phyloP scores from a whole-genome alignment of 1,284 basidiomycete species.

The Sparassis latifolia region DNA sequence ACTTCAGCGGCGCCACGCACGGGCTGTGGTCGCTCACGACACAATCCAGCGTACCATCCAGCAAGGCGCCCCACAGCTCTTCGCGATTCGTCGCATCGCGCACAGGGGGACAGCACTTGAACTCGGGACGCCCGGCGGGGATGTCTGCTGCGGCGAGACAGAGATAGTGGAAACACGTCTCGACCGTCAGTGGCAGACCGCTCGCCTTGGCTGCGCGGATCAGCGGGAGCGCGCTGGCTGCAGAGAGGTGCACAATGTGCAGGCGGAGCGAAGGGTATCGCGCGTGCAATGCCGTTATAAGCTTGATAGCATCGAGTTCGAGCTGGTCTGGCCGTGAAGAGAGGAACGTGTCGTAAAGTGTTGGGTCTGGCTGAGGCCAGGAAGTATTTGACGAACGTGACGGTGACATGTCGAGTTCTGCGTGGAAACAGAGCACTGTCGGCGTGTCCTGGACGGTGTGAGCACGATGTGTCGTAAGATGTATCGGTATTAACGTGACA shows the following conservation, averaged over 20 bases:
- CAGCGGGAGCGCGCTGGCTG: slow-evolving; percentile 70
- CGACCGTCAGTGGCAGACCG: slow-evolving; percentile 73
- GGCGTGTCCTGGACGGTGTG: slow-evolving; percentile 42
- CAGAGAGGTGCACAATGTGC: slow-evolving; percentile 92
- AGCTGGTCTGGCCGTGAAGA: slow-evolving; percentile 72
- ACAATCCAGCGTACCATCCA: slow-evolving; percentile 79
- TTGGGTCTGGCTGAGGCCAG: slow-evolving; percentile 32
- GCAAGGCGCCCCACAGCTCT: slow-evolving; percentile 72
- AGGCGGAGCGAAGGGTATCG: slow-evolving; percentile 66
- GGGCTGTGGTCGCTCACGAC: slow-evolving; percentile 94
- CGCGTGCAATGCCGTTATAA: slow-evolving; percentile 63
- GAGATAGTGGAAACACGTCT: slow-evolving; percentile 95
- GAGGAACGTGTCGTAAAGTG: slow-evolving; percentile 76
- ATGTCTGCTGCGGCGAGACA: slow-evolving; percentile 59
- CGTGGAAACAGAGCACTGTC: slow-evolving; percentile 82
- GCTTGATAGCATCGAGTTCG: slow-evolving; percentile 72
- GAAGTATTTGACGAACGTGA: background rate
- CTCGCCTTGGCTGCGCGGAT: slow-evolving; percentile 62
- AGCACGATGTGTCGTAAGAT: background rate
- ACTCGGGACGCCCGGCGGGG: slow-evolving; percentile 69
- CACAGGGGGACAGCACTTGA: slow-evolving; percentile 96
- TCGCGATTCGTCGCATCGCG: slow-evolving; percentile 68
- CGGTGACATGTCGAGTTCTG: slow-evolving; percentile 60
- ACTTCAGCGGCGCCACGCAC: slow-evolving; percentile 78
- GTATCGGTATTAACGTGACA: slow-evolving; percentile 6